phyloP scores from a whole-genome alignment of 1,284 basidiomycete species.

The Inonotus obliquus region DNA sequence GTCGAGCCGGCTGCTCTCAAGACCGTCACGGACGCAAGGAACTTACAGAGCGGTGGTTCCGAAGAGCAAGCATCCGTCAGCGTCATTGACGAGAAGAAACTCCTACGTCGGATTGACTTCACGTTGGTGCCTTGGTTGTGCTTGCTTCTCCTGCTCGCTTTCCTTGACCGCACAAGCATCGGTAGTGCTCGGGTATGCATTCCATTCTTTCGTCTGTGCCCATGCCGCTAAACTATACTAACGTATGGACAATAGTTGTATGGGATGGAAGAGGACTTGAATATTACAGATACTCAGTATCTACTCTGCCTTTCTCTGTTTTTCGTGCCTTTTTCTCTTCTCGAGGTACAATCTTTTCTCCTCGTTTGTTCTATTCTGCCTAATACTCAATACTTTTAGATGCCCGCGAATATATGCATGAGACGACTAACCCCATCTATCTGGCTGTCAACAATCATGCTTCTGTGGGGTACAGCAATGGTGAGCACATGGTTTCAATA shows the following conservation, averaged over 20 bases:
- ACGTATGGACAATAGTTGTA: conserved; percentile 39
- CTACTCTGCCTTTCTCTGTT: conserved; percentile 22
- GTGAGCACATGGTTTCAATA: conserved; percentile 31
- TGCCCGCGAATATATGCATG: conserved; percentile 24
- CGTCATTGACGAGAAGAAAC: conserved; percentile 52
- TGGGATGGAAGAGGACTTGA: conserved; percentile 19
- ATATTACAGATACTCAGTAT: conserved; percentile 21
- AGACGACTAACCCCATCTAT: conserved; percentile 30
- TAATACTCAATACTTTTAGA: conserved; percentile 41
- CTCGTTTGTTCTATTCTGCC: conserved; percentile 26
- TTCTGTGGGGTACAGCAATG: conserved; percentile 30
- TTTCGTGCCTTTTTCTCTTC: conserved; percentile 14
- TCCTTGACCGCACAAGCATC: conserved; percentile 75
- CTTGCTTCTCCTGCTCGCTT: conserved; percentile 70
- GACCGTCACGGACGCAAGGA: conserved; percentile 24
- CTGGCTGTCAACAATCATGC: conserved; percentile 25
- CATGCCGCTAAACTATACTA: conserved; percentile 25
- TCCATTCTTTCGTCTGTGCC: neutral
- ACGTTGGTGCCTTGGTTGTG: conserved; percentile 64
- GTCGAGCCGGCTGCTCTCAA: neutral
- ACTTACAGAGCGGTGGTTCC: conserved; percentile 3
- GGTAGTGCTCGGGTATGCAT: conserved; percentile 66
- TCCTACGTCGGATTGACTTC: conserved; percentile 61
- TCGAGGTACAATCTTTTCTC: conserved; percentile 6
- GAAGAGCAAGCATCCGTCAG: neutral